Percentiles rank a stretch among this genome's conserved stretches.
phyloP scores from a whole-genome alignment of 2,329 filamentous ascomycete species.

The Aspergillus piperis region DNA sequence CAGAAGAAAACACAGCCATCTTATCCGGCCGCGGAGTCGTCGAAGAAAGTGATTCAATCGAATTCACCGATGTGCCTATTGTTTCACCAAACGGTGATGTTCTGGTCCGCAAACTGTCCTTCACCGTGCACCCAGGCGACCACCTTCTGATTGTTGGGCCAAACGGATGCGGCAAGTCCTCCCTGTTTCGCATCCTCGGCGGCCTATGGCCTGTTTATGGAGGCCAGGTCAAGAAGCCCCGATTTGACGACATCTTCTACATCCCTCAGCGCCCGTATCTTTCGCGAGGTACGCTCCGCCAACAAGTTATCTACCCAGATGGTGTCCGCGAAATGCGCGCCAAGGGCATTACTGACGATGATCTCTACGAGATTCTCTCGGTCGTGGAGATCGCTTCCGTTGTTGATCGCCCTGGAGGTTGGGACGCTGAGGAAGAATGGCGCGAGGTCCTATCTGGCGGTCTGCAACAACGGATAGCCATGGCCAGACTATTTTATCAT shows the following conservation, averaged over 20 bases:
- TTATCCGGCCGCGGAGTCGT: slow-evolving; percentile 79
- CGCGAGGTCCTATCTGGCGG: slow-evolving; percentile 89
- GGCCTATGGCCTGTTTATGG: slow-evolving; percentile 98
- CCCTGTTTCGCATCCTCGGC: slow-evolving; percentile 91
- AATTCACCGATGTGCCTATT: slow-evolving; percentile 88
- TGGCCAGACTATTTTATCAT: slow-evolving; percentile 95
- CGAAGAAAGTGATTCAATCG: slow-evolving; percentile 78
- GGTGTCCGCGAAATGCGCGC: slow-evolving; percentile 81
- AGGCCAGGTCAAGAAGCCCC: slow-evolving; percentile 86
- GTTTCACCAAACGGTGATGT: slow-evolving; percentile 97
- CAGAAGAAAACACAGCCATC: slow-evolving; percentile 77
- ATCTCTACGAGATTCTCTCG: slow-evolving; percentile 74
- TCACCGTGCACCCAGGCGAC: slow-evolving; percentile 80
- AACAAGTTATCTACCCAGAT: slow-evolving; percentile 97
- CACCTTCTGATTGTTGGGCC: slow-evolving; percentile 94
- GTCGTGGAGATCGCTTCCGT: slow-evolving; percentile 82
- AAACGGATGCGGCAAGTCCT: slow-evolving; percentile 96
- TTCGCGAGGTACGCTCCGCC: slow-evolving; percentile 84
- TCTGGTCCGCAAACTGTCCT: slow-evolving; percentile 80
- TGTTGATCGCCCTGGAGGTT: slow-evolving; percentile 75
- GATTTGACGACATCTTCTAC: slow-evolving; percentile 94
- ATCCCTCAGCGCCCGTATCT: slow-evolving; percentile 95
- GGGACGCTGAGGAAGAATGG: slow-evolving; percentile 97
- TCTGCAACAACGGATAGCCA: slow-evolving; percentile 92
- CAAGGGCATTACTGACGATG: slow-evolving; percentile 77